Base-by-base conservation (phyloP, 345 rosid genomes). In the Eucalyptus regnans region DNA sequence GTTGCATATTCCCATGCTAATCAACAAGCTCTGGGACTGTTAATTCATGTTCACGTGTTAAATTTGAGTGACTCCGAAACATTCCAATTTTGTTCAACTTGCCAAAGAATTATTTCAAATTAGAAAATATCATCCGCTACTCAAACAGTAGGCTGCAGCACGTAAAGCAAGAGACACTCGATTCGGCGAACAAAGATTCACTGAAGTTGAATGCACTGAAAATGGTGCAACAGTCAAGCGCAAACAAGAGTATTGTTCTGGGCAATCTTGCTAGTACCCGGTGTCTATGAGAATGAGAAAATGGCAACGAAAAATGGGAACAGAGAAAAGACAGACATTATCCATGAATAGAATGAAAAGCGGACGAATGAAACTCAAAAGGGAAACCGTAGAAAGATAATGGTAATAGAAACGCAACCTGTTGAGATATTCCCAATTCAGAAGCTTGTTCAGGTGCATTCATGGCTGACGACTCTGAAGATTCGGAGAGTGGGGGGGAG, bases 381-480 rank as follows among this genome's bases (percentile, higher is more conserved):
- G 50, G 46, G 86, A 41, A n/a, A 37, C 50, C 12, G 31, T 25
- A 15, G 50, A 71, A 88, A 89, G 48, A 41, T 76, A 43, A 76
- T 66, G 66, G 50, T 29, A 22, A 71, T 12, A 88, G 71, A 37
- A 85, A 85, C 86, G 86, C 44, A 91, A 94, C 98, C 98, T 95
- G 93, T 13, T 86, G 93, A 92, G 94, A 87, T 29, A 91, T 68
- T 87, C 96, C 96, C 64, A 90, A 93, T 90, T 95, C 97, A 84
- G 90, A 76, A 79, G 81, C 86, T 71, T 89, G 91, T 49, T 89
- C 93, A 66, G 95, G 90, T 54, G 92, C 94, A 93, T 88, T 91
- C 97, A 94, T 95, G 92, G 90, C 90, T 90, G 64, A 52, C 31
- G 50, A 29, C 37, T 62, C 23, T 88, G 83, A 50, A 29, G 88